Evolutionary conservation across 192 early-diverging fungal species (phyloP).

Genomic region (Physocladia obscura): DNA sequence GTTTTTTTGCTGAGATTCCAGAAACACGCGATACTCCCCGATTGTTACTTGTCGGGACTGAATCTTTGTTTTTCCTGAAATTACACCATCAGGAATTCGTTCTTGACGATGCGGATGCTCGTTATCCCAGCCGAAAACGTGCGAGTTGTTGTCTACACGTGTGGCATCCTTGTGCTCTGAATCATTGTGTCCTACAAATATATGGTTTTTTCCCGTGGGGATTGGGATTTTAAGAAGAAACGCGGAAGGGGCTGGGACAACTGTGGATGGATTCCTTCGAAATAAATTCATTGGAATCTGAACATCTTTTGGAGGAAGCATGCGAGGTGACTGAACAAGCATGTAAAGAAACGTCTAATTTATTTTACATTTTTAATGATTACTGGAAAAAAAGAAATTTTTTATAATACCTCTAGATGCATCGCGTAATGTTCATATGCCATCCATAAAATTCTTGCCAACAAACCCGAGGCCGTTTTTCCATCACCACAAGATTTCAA

Average conservation of each 20-base stretch:
- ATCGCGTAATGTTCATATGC: slow-evolving; percentile 90
- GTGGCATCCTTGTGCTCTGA: slow-evolving; percentile 44
- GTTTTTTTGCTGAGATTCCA: slow-evolving; percentile 17
- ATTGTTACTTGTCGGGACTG: slow-evolving; percentile 80
- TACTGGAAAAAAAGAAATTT: no score
- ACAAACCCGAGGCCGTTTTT: slow-evolving; percentile 25
- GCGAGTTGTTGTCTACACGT: slow-evolving; percentile 7
- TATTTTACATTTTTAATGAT: no score
- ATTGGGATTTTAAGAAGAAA: slow-evolving; percentile 16
- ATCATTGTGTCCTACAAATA: slow-evolving; percentile 66
- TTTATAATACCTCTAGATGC: slow-evolving; percentile 85
- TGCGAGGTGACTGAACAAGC: slow-evolving; percentile 68
- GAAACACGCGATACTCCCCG: slow-evolving; percentile 67
- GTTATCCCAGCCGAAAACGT: slow-evolving; percentile 87
- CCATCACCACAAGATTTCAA: slow-evolving; percentile 31
- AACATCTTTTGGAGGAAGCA: slow-evolving; percentile 48
- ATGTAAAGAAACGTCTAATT: slow-evolving; percentile 84
- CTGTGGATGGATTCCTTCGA: slow-evolving; percentile 10
- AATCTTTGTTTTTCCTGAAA: slow-evolving; percentile 56
- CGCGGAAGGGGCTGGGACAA: not conserved
- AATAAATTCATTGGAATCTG: slow-evolving; percentile 14
- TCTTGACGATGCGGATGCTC: slow-evolving; percentile 59
- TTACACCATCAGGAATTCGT: slow-evolving; percentile 12
- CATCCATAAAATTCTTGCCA: slow-evolving; percentile 77
- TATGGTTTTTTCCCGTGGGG: slow-evolving; percentile 7